Evolutionary conservation across 495 filamentous ascomycete genomes (phyloP).

Genomic region (Lasiosphaeria ovina): DNA sequence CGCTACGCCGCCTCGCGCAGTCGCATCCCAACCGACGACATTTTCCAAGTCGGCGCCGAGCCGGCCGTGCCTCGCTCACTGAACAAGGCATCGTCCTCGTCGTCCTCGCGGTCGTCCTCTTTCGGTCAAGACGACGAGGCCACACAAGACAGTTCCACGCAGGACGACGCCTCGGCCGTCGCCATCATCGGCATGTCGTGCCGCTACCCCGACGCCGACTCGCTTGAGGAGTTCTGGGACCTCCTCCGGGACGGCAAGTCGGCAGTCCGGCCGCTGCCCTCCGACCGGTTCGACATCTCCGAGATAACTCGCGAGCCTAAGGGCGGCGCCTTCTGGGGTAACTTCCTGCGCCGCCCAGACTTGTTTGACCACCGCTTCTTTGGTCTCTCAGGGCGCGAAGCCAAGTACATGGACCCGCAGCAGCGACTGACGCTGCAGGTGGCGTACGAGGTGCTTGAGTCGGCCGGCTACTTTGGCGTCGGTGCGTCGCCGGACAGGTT

Average conservation of each 20-base stretch:
- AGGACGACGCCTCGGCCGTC: constrained; percentile 12
- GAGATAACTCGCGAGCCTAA: neutral
- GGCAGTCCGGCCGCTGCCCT: constrained; percentile 31
- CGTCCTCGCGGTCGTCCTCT: no score
- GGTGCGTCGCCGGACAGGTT: neutral
- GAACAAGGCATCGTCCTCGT: no score
- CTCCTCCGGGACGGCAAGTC: constrained; percentile 14
- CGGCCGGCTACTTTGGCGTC: constrained; percentile 52
- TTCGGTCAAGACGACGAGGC: no score
- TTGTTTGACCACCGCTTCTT: constrained; percentile 57
- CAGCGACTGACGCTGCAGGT: constrained; percentile 71
- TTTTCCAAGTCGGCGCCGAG: no score
- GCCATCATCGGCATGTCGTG: constrained; percentile 41
- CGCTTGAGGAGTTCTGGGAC: constrained; percentile 8
- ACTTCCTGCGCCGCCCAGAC: constrained; percentile 39
- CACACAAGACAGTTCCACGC: no score
- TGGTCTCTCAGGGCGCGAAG: constrained; percentile 51
- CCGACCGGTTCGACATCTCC: constrained; percentile 61
- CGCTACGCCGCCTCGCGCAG: no score
- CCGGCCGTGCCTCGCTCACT: no score
- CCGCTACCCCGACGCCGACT: constrained; percentile 34
- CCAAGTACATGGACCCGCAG: constrained; percentile 66
- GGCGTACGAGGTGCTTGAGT: constrained; percentile 76
- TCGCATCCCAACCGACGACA: no score
- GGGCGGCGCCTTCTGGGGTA: constrained; percentile 47